phyloP scores from a whole-genome alignment of 129 eudicot species.

The Chrysanthemum makinoi region DNA sequence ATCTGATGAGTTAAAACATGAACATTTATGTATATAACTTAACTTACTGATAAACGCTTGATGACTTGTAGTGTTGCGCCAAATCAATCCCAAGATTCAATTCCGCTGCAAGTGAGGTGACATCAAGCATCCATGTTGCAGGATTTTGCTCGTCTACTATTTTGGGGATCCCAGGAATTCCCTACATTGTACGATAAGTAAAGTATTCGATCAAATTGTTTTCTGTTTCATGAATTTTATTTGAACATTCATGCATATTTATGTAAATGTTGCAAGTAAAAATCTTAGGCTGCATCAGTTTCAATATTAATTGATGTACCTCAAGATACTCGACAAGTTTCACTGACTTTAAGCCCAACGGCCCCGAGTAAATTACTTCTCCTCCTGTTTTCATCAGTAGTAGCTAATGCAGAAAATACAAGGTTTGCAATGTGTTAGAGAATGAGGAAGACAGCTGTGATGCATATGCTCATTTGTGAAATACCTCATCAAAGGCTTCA shows the following conservation, averaged over 20 bases:
- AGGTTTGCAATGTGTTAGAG: neutral
- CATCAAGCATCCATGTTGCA: constrained; percentile 83
- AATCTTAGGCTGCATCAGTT: no score
- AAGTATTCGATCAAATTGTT: neutral
- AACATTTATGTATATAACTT: constrained; percentile 8
- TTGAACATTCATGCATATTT: neutral
- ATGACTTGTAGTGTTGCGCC: constrained; percentile 51
- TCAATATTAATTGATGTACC: constrained; percentile 24
- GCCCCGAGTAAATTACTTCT: constrained; percentile 40
- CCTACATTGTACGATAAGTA: constrained; percentile 31
- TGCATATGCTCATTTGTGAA: neutral
- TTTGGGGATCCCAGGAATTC: constrained; percentile 51
- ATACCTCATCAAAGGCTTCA: constrained; percentile 57
- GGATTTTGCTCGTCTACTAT: constrained; percentile 59
- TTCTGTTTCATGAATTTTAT: no score
- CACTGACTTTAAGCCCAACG: constrained; percentile 39
- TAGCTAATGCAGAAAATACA: constrained; percentile 26
- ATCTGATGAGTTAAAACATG: neutral
- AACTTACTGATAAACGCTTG: constrained; percentile 48
- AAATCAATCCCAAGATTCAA: constrained; percentile 50
- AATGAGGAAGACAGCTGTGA: neutral
- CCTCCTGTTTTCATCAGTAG: constrained; percentile 47
- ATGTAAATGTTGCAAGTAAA: neutral
- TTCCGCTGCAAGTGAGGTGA: constrained; percentile 54
- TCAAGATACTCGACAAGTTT: constrained; percentile 44